These are phyloP conservation scores for Aspergillus aculeatinus DNA, from an alignment of 2,329 filamentous ascomycete species.

Conservation along the genomic window DNA sequence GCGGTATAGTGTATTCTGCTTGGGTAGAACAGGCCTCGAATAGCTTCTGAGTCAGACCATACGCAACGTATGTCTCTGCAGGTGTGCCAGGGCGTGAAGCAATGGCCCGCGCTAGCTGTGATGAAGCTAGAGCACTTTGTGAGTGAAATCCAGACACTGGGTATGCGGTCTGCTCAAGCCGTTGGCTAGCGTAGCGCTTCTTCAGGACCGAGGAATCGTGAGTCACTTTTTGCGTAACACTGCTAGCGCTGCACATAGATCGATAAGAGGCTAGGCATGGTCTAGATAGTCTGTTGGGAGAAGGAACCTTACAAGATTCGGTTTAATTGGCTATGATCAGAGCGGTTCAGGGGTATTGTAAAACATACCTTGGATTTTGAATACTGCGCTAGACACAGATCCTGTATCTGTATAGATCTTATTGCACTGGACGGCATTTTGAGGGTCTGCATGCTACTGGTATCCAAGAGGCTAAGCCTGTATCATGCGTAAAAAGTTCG, in stretches of 20 bases:
- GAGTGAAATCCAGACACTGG: constrained; percentile 10
- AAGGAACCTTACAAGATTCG: neutral
- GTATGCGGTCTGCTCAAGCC: neutral
- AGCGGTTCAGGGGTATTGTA: neutral
- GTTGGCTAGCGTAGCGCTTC: neutral
- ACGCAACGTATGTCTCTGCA: constrained; percentile 72
- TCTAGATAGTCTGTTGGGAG: constrained; percentile 8
- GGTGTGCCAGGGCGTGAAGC: constrained; percentile 39
- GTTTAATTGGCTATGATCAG: neutral
- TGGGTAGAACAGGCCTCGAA: constrained; percentile 72
- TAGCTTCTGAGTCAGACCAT: constrained; percentile 73
- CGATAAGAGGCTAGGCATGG: constrained; percentile 12
- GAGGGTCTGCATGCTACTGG: neutral
- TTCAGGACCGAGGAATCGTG: neutral
- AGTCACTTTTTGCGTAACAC: neutral
- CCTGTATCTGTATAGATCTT: neutral
- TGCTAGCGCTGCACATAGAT: neutral
- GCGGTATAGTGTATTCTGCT: constrained; percentile 74
- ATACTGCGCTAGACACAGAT: neutral
- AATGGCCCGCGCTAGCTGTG: constrained; percentile 30
- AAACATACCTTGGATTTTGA: neutral
- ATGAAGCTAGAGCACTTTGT: constrained; percentile 25
- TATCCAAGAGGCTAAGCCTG: neutral
- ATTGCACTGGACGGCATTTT: neutral
- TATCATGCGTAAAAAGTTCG: neutral